These are phyloP conservation scores for Aegilops bicornis DNA, from an alignment of 176 grass and related monocot genomes.

Conservation along the genomic window DNA sequence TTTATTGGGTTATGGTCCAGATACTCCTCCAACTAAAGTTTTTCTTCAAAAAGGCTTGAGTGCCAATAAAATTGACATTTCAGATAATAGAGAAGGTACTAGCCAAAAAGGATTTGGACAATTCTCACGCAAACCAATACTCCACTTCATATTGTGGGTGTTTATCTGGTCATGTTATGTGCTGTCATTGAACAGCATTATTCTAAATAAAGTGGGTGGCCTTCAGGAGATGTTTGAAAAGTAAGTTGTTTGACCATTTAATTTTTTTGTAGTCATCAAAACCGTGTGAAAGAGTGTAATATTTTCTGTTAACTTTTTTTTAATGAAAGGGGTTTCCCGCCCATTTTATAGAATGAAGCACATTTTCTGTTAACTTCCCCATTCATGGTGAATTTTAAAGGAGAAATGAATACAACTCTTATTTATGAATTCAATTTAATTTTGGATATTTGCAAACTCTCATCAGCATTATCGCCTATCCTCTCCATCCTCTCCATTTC, in stretches of 20 bases:
- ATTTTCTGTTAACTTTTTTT: constrained; percentile 3
- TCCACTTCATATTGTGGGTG: constrained; percentile 69
- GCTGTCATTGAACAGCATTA: constrained; percentile 64
- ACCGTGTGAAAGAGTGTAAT: not conserved
- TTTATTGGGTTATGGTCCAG: constrained; percentile 80
- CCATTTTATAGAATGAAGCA: too few relatives aligned
- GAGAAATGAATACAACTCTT: not conserved
- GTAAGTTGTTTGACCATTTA: constrained; percentile 40
- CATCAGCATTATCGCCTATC: not conserved
- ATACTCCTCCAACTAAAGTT: constrained; percentile 72
- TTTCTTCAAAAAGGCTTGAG: constrained; percentile 49
- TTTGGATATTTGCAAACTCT: constrained; percentile 1
- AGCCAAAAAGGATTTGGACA: constrained; percentile 22
- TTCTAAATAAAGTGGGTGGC: constrained; percentile 68
- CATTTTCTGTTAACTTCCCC: constrained; percentile 1
- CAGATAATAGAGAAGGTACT: constrained; percentile 25
- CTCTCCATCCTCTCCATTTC: not conserved
- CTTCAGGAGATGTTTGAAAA: constrained; percentile 90
- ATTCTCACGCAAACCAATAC: constrained; percentile 59
- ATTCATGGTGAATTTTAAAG: not conserved
- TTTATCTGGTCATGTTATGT: constrained; percentile 73
- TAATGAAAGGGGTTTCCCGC: too few relatives aligned
- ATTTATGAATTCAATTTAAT: constrained; percentile 8
- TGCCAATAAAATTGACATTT: constrained; percentile 17
- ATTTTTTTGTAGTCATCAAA: not conserved